Base-by-base conservation (phyloP, 2,329 filamentous ascomycete genomes). In the Sordariomycetes sp. region DNA sequence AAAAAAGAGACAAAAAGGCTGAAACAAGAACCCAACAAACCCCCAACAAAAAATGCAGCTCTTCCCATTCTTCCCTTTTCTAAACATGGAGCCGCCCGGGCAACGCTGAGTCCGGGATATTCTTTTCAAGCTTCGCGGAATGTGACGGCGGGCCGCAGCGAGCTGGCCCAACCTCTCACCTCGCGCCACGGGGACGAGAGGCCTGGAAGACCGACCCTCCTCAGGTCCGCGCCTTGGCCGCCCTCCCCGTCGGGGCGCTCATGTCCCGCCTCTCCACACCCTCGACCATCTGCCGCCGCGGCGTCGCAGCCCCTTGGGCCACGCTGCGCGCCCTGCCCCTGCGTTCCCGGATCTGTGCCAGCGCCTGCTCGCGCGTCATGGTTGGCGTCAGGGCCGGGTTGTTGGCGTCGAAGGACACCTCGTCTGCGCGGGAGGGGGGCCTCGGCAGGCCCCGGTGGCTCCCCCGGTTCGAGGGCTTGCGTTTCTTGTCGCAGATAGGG, bases 341-440 rank as follows among this genome's bases (percentile, higher is more conserved):
- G 32, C 89, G 78, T 71, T 89, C 85, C 57, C 85, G 79, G 63
- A 93, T 92, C 68, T 86, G 83, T 58, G 86, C 86, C 18, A 93
- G 78, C 3, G 88, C 88, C 69, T 90, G 79, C 69, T 90, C 89
- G 58, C 89, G 79, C 28, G 82, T 82, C 80, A 87, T 84, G 46
- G 83, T 87, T 5, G 83, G 82, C 50, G 79, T 85, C 60, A 86
- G 68, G 11, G 82, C 82, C 22, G 81, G 80, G 66, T 84, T 79
- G 60, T 71, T 79, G 48, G 74, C 66, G 67, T 83, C 80, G 63
- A 83, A 83, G 11, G 72, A 75, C 3, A 73, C 60, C 24, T 59
- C 37, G 18, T 37, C 34, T 2, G 25, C 46, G 18, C 52, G 52
- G 22, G n/a, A 54, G 24, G 46, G 40, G 10, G 40, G 40, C 40